Evolutionary conservation across 1,139 yeast species (phyloP).

Genomic region (Saccharomyces hybrid): DNA sequence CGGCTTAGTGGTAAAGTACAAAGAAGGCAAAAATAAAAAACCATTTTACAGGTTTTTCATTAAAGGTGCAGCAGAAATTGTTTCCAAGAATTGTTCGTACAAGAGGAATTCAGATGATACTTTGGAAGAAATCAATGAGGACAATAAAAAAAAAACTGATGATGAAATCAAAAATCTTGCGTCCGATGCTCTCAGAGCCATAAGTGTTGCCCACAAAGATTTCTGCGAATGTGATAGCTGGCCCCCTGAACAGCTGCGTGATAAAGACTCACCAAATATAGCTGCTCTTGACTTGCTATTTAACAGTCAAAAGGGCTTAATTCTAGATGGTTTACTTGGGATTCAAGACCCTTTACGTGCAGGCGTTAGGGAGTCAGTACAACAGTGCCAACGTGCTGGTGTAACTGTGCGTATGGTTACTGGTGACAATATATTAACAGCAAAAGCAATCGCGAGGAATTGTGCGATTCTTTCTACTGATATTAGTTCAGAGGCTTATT

Average conservation of each 20-base stretch:
- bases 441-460: constrained; percentile 77
- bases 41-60: constrained; percentile 54
- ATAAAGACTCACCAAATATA: constrained; percentile 29
- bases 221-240: constrained; percentile 44
- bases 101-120: constrained; percentile 33
- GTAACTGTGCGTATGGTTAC: constrained; percentile 96
- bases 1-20: constrained; percentile 55
- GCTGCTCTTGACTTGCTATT: constrained; percentile 46
- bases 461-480: constrained; percentile 68
- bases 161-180: constrained; percentile 60
- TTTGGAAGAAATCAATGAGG: constrained; percentile 22
- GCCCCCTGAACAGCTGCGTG: constrained; percentile 53
- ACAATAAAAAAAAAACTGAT: constrained; percentile 30
- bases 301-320: constrained; percentile 36
- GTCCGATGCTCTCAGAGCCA: constrained; percentile 71
- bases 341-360: constrained; percentile 89
- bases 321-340: constrained; percentile 72
- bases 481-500: constrained; percentile 45
- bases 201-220: constrained; percentile 75
- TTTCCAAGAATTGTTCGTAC: constrained; percentile 52
- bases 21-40: constrained; percentile 20
- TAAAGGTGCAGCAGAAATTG: constrained; percentile 93
- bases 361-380: constrained; percentile 86
- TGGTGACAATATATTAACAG: constrained; percentile 88
- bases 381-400: constrained; percentile 81